phyloP scores from a whole-genome alignment of 2,329 filamentous ascomycete species.

The Trichoderma gracile region DNA sequence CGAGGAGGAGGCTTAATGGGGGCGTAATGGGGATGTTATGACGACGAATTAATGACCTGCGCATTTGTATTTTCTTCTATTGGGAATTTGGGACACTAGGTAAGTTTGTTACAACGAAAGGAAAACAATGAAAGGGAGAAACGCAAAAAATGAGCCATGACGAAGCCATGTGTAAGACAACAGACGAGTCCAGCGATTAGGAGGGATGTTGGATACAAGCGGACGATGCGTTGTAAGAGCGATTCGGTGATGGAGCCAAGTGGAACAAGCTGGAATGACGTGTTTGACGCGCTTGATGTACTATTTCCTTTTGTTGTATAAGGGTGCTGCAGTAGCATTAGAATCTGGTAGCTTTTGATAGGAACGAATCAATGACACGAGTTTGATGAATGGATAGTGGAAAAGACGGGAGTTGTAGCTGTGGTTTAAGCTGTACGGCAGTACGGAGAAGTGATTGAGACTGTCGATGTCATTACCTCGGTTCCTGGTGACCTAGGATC shows the following conservation, averaged over 20 bases:
- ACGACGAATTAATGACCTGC: conserved; percentile 11
- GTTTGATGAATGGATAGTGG: neutral
- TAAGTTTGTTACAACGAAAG: conserved; percentile 8
- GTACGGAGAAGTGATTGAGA: no score
- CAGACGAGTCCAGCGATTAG: neutral
- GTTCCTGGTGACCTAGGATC: neutral
- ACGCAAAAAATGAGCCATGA: neutral
- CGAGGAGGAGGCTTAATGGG: conserved; percentile 56
- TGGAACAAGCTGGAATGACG: conserved; percentile 2
- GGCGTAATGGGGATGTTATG: neutral
- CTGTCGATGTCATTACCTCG: neutral
- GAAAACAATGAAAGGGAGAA: neutral
- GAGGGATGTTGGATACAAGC: neutral
- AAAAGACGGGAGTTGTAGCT: no score
- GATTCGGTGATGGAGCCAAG: conserved; percentile 7
- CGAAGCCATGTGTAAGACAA: neutral
- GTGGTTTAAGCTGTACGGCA: no score
- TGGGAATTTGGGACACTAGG: neutral
- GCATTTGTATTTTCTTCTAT: neutral
- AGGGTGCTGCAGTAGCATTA: neutral
- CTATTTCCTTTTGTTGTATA: conserved; percentile 7
- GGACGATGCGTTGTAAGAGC: conserved; percentile 8
- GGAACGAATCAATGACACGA: conserved; percentile 1
- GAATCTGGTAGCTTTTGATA: conserved; percentile 9
- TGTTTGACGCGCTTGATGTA: neutral